Evolutionary conservation across 768 basidiomycete species (phyloP), one percentile per base, ranked within the genome.

Genomic region (Pluteus cervinus): DNA sequence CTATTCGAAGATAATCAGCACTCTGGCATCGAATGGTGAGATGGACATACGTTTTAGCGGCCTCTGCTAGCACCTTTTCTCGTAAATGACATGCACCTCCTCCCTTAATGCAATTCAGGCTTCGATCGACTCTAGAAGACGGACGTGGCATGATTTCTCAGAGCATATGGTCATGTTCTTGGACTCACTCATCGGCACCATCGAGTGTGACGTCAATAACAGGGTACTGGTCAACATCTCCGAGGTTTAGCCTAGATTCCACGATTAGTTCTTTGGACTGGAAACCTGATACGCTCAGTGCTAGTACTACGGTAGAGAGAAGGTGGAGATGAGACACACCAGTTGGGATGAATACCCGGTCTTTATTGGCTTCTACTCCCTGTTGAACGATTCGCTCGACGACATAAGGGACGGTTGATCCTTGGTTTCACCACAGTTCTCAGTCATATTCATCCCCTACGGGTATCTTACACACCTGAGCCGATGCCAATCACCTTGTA

Each of bases 51-150:
- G 85, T 90, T 43, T 74, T 73, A 8, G 96, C 96, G 22, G 92
- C 93, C 58, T 99, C 96, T 1, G 96, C 96, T 10, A 99, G 75
- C 5, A 99, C 92, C 59, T 99, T 99, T 64, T 99, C 96, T 20
- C 93, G 77, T 23, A 98, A 64, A 48, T 98, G 96, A 57, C 94
- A 97, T 1, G 91, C 94, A 2, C 94, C 94, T 40, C 94, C 94
- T 5, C 89, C 94, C 63, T 99, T 98, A 65, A 99, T 93, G 44
- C 86, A 86, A 61, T 98, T 93, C 36, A 99, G 68, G 26, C 76
- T 60, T 28, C 70, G 59, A 57, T 97, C 92, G 16, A 96, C 90
- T 63, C 92, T 94, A 54, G 21, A 30, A 31, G 14, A 29, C 1
- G 32, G 12, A 10, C 15, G 24, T 8, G 24, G 32, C 25, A 33